Percentiles rank a stretch among this genome's conserved stretches.
phyloP scores from a whole-genome alignment of 352 stramenopile species.

The Phytophthora podocarpi region DNA sequence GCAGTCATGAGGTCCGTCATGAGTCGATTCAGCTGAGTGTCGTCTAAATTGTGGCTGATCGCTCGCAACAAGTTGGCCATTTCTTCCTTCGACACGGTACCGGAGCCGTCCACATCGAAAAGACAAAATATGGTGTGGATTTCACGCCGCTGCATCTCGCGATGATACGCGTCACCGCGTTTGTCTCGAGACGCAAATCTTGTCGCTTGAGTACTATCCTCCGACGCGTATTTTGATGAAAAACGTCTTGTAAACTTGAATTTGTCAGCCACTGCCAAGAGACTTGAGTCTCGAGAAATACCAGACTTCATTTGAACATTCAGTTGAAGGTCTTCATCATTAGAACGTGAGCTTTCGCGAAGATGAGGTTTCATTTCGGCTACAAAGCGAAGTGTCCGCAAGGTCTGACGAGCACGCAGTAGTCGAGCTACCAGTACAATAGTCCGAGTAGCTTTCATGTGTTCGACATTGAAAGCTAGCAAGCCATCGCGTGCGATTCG shows the following conservation, averaged over 20 bases:
- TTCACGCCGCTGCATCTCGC: constrained; percentile 69
- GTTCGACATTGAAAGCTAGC: constrained; percentile 80
- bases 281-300: no score
- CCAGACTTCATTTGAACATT: constrained; percentile 23
- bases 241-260: no score
- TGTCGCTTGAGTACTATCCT: no score
- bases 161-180: constrained; percentile 57
- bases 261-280: no score
- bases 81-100: constrained; percentile 60
- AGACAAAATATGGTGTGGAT: constrained; percentile 77
- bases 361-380: constrained; percentile 85
- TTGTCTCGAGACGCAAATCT: constrained; percentile 48
- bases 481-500: constrained; percentile 69
- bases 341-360: constrained; percentile 47
- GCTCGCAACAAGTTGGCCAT: constrained; percentile 61
- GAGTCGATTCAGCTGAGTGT: constrained; percentile 58
- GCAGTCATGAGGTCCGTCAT: constrained; percentile 58
- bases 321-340: constrained; percentile 7
- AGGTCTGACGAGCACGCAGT: constrained; percentile 68
- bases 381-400: constrained; percentile 76
- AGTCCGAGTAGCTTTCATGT: constrained; percentile 68
- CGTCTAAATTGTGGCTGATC: constrained; percentile 70
- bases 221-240: no score
- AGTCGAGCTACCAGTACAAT: constrained; percentile 70
- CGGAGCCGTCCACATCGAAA: constrained; percentile 69